Conservation (phyloP, 108 stramenopile species). For the Schizochytrium sp. region DNA sequence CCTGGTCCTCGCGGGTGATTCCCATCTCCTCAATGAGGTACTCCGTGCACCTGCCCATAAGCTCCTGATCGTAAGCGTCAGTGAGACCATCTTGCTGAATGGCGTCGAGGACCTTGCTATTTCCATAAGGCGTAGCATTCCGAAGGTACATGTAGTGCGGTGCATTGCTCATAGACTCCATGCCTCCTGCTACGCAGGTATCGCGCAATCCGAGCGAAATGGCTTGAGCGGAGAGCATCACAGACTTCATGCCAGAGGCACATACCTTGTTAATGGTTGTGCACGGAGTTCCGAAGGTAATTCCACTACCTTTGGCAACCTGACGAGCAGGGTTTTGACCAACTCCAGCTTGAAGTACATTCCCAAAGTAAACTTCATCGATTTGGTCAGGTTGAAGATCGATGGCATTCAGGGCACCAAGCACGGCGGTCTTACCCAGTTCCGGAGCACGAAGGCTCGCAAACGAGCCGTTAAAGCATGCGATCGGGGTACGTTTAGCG, state of each 20-base stretch:
- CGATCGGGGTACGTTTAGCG: constrained; percentile 29
- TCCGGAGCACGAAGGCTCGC: neutral
- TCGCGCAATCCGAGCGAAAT: constrained; percentile 73
- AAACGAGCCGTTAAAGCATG: neutral
- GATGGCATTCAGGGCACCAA: neutral
- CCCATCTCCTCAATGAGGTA: constrained; percentile 84
- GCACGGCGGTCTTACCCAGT: neutral
- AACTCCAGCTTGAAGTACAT: constrained; percentile 45
- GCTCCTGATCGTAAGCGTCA: constrained; percentile 94
- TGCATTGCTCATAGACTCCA: constrained; percentile 96
- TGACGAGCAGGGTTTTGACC: constrained; percentile 62
- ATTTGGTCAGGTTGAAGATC: neutral
- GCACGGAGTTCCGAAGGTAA: constrained; percentile 65
- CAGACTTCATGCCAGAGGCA: constrained; percentile 86
- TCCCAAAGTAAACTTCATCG: constrained; percentile 42
- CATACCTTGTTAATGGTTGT: constrained; percentile 94
- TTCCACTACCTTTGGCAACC: constrained; percentile 78
- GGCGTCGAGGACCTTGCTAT: constrained; percentile 83
- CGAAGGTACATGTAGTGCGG: constrained; percentile 90
- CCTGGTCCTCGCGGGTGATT: constrained; percentile 92
- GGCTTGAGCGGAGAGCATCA: constrained; percentile 84
- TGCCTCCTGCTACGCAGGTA: constrained; percentile 89
- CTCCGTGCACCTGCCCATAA: constrained; percentile 97
- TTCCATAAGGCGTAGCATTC: constrained; percentile 81
- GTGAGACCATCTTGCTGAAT: constrained; percentile 92